Conservation (phyloP, 179 eudicot genomes). For the Carnegiea gigantea region DNA sequence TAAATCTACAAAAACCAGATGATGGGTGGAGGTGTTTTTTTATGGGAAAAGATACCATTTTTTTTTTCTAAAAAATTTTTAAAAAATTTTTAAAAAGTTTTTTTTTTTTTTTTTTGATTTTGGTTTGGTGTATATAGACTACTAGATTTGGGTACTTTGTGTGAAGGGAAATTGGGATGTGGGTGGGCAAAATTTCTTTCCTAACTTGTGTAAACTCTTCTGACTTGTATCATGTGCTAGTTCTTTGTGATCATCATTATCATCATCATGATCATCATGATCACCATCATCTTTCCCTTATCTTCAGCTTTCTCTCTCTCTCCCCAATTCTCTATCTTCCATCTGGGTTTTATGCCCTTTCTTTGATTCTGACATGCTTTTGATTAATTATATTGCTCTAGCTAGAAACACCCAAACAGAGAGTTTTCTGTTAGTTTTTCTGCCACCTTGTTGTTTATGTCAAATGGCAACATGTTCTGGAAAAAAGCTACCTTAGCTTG, state of each 20-base stretch:
- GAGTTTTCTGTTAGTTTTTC: conserved; percentile 23
- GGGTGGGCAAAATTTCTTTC: conserved; percentile 33
- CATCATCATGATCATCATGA: conserved; percentile 6
- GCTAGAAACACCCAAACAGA: conserved; percentile 17
- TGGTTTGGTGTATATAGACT: conserved; percentile 17
- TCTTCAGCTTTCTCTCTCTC: conserved; percentile 1
- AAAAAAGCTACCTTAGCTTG: conserved; percentile 17
- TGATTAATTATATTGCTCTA: conserved; percentile 30
- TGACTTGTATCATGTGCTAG: conserved; percentile 36
- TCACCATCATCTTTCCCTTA: neutral
- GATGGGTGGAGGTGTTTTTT: neutral
- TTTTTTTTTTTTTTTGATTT: too few species aligned
- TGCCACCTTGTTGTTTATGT: conserved; percentile 20
- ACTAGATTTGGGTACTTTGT: conserved; percentile 33
- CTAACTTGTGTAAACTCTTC: conserved; percentile 25
- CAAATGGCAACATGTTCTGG: conserved; percentile 16
- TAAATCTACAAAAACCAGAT: conserved; percentile 30
- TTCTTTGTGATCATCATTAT: conserved; percentile 6
- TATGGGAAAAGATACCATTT: conserved; percentile 23
- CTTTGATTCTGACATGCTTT: conserved; percentile 30
- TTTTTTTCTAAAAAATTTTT: too few species aligned
- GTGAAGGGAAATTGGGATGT: conserved; percentile 19
- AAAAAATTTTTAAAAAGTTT: too few species aligned
- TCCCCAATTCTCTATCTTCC: neutral
- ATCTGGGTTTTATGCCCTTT: conserved; percentile 22